Evolutionary conservation across 768 basidiomycete species (phyloP).

Genomic region (Lentinula boryana): DNA sequence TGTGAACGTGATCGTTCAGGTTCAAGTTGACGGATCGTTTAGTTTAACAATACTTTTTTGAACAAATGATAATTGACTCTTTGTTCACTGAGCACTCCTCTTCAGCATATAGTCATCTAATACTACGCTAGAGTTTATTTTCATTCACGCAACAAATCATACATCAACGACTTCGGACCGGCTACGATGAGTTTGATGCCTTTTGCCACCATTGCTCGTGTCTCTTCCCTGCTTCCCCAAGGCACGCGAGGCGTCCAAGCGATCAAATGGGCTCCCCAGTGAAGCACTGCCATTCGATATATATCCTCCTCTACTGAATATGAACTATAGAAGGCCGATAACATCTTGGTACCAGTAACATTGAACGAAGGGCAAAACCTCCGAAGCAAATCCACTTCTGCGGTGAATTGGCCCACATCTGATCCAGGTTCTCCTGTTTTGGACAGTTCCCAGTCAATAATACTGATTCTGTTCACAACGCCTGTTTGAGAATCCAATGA

Average conservation of each 20-base stretch:
- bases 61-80: background rate
- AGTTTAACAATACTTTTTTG: background rate
- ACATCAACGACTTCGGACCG: constrained; percentile 11
- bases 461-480: background rate
- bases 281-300: constrained; percentile 27
- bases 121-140: constrained; percentile 2
- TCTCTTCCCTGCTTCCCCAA: constrained; percentile 46
- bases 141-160: constrained; percentile 23
- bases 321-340: background rate
- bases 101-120: background rate
- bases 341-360: background rate
- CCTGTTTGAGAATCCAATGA: constrained; percentile 15
- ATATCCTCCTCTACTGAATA: background rate
- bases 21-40: constrained; percentile 1
- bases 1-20: constrained; percentile 5
- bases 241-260: constrained; percentile 40
- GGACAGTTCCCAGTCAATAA: constrained; percentile 23
- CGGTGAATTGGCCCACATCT: constrained; percentile 41
- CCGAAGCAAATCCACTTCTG: constrained; percentile 32
- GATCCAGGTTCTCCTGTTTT: constrained; percentile 34
- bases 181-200: constrained; percentile 40
- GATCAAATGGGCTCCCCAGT: constrained; percentile 52
- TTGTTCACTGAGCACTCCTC: background rate
- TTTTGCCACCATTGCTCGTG: constrained; percentile 41
- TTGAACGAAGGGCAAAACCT: constrained; percentile 20